A percentile compares a stretch with the other conserved stretches of the same genome.
Evolutionary conservation across 1,139 yeast genomes (phyloP).

Genomic region (Yamadazyma friedrichii): DNA sequence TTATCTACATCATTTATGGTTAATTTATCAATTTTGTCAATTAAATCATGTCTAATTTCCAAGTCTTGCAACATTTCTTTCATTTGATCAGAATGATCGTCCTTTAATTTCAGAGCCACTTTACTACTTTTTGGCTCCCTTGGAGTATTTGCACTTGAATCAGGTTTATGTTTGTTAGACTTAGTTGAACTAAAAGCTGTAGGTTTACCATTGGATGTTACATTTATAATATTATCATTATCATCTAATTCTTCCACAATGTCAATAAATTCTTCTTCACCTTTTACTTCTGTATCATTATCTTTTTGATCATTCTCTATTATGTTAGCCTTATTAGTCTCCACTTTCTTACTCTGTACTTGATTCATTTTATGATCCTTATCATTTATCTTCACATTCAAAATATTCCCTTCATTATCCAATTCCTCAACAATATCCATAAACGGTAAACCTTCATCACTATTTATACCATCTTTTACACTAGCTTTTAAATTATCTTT

Average conservation of each 20-base stretch:
- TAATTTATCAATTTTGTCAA: constrained; percentile 27
- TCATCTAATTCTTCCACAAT: constrained; percentile 84
- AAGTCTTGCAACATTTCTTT: neutral
- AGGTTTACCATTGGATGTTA: constrained; percentile 24
- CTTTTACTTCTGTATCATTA: neutral
- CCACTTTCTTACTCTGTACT: neutral
- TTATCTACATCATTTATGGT: constrained; percentile 53
- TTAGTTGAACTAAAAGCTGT: neutral
- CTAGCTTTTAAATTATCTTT: too few species aligned
- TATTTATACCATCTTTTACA: neutral
- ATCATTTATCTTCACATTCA: constrained; percentile 20
- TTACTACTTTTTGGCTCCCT: neutral
- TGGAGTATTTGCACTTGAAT: neutral
- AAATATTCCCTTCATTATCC: constrained; percentile 75
- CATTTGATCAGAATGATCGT: constrained; percentile 6
- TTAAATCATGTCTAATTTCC: neutral
- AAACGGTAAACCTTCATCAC: constrained; percentile 50
- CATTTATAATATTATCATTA: constrained; percentile 58
- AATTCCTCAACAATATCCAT: constrained; percentile 86
- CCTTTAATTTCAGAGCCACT: neutral
- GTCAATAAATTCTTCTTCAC: constrained; percentile 47
- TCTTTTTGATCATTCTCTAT: neutral
- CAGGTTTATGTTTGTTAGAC: neutral
- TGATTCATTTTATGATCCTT: neutral
- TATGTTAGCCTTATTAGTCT: neutral